Evolutionary conservation across 768 basidiomycete species (phyloP), one percentile per base, ranked within the genome.

Genomic region (Xanthoconium stramineum): DNA sequence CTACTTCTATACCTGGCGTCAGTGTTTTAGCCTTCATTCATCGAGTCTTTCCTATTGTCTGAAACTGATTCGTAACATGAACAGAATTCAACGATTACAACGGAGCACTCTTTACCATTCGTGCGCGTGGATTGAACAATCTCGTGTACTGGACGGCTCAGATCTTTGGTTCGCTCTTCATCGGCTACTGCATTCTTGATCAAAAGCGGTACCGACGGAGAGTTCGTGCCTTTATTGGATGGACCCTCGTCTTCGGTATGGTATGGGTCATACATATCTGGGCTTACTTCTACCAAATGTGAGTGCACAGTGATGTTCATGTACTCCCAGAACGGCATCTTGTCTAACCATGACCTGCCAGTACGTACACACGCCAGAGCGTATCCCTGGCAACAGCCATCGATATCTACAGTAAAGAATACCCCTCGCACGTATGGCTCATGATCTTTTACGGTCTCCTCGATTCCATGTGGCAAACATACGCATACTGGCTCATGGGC

Each of bases 1-100:
- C 69, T 91, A 86, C 82, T 91, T 91, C 74, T 90, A 89, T 65
- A 83, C 89, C 12, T 91, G 88, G 88, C 88, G 88, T 89, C 55
- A 65, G 85, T 75, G 17, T 37, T 56, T 32, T 14, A 40, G 0
- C 17, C 29, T 13, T 4, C 8, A 0, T 48, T 15, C 35, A 0
- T 19, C 43, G 12, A 12, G 2, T 6, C 15, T 43, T 24, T 36
- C 11, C n/a, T 19, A 11, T 43, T 43, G 13, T 54, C 59, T 37
- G 30, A 37, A n/a, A 36, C 52, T 52, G 14, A 53, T 46, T 20
- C 37, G 48, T 14, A 38, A 11, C 47, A 37, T 62, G 58, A 58
- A 59, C 56, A 89, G 86, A 92, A 72, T 91, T 91, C 74, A 91
- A 88, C 60, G 88, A 84, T 52, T 92, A 80, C 71, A 94, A 93